These are phyloP conservation scores for Glomus cerebriforme DNA, from an alignment of 192 early-diverging fungal genomes.

Conservation along the genomic window DNA sequence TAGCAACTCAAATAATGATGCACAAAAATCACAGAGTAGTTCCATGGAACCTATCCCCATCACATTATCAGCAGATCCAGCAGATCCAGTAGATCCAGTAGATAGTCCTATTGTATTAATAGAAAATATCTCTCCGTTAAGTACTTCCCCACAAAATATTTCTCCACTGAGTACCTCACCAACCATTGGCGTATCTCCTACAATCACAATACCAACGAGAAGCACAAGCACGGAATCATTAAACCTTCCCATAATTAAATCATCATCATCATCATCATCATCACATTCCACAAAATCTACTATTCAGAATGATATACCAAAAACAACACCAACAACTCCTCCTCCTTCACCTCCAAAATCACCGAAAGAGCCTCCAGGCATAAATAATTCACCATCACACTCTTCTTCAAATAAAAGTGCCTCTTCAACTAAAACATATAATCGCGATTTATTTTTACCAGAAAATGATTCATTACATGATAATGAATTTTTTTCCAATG, in stretches of 20 bases:
- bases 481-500: constrained; percentile 17
- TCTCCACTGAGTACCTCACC: background rate
- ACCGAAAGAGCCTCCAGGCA: background rate
- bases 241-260: background rate
- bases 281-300: background rate
- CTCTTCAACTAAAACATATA: background rate
- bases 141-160: background rate
- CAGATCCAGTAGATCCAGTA: background rate
- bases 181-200: background rate
- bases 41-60: background rate
- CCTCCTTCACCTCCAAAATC: constrained; percentile 4
- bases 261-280: background rate
- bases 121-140: background rate
- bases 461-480: constrained; percentile 11
- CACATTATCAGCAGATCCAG: background rate
- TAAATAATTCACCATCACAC: background rate
- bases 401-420: no score
- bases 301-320: background rate
- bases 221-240: background rate
- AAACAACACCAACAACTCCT: background rate
- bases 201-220: background rate
- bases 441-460: background rate
- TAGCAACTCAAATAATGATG: background rate
- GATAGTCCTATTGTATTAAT: background rate
- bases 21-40: background rate